A percentile compares a stretch with the other conserved stretches of the same genome.
phyloP scores from a whole-genome alignment of 2,329 filamentous ascomycete genomes.

The Fusarium fujikuroi region DNA sequence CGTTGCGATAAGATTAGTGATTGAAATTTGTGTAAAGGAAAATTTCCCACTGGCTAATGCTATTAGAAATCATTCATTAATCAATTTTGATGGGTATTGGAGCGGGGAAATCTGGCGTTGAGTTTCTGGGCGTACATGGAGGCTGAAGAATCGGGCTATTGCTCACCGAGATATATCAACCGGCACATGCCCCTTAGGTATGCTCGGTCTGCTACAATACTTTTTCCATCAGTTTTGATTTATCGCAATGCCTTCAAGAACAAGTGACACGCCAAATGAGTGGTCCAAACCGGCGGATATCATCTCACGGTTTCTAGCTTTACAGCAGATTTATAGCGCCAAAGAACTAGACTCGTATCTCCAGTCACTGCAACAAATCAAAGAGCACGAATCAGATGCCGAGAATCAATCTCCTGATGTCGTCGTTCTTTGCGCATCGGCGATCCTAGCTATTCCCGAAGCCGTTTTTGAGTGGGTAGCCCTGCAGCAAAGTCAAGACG shows the following conservation, averaged over 20 bases:
- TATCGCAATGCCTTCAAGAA: neutral
- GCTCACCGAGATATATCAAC: slow-evolving; percentile 3
- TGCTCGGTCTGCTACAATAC: accelerated
- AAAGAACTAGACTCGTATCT: slow-evolving; percentile 3
- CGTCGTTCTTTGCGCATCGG: slow-evolving; percentile 7
- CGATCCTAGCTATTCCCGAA: slow-evolving; percentile 17
- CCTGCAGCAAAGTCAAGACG: accelerated
- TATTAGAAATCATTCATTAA: neutral
- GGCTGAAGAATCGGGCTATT: neutral
- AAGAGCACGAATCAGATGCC: accelerated
- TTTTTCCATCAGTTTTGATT: accelerated
- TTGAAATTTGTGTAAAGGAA: slow-evolving; percentile 8
- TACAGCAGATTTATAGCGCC: slow-evolving; percentile 21
- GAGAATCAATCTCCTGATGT: neutral
- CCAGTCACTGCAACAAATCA: accelerated
- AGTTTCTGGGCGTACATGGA: neutral
- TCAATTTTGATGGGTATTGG: accelerated
- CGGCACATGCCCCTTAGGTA: neutral
- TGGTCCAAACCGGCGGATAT: neutral
- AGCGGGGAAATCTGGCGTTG: neutral
- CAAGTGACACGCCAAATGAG: accelerated
- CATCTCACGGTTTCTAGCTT: neutral
- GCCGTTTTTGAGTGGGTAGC: slow-evolving; percentile 15
- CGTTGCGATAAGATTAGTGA: neutral
- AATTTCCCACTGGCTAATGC: neutral